These are phyloP conservation scores for Phanerochaete carnosa DNA, from an alignment of 768 basidiomycete genomes.

Conservation along the genomic window DNA sequence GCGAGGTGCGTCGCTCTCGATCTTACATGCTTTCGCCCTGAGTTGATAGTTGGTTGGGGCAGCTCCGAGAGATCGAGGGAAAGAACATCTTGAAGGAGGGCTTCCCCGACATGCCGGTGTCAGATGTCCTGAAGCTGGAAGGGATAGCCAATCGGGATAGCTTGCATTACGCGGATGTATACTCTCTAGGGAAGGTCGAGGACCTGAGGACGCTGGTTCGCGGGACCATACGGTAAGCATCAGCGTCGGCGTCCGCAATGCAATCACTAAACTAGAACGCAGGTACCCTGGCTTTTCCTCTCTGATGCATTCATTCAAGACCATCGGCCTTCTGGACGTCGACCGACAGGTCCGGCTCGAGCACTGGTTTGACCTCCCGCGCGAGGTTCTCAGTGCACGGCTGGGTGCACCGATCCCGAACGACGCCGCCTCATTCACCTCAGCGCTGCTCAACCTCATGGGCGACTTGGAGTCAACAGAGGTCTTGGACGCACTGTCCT, in stretches of 20 bases:
- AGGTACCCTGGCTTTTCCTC: slow-evolving; percentile 84
- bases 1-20: slow-evolving; percentile 51
- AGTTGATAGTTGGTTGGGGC: neutral
- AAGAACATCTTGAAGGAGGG: slow-evolving; percentile 49
- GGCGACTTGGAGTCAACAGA: slow-evolving; percentile 15
- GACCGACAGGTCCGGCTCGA: slow-evolving; percentile 32
- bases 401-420: slow-evolving; percentile 24
- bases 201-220: slow-evolving; percentile 66
- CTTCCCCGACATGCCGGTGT: slow-evolving; percentile 69
- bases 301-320: slow-evolving; percentile 69
- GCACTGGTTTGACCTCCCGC: slow-evolving; percentile 36
- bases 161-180: slow-evolving; percentile 63
- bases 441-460: slow-evolving; percentile 28
- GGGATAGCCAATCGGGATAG: slow-evolving; percentile 87
- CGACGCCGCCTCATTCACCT: slow-evolving; percentile 30
- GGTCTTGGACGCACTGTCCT: slow-evolving; percentile 42
- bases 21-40: neutral
- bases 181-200: slow-evolving; percentile 46
- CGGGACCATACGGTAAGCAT: slow-evolving; percentile 73
- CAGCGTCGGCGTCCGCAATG: neutral
- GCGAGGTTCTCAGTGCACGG: slow-evolving; percentile 29
- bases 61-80: slow-evolving; percentile 51
- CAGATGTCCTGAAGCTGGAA: slow-evolving; percentile 63
- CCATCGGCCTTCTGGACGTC: slow-evolving; percentile 63
- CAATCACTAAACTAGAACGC: neutral